Evolutionary conservation across 1,139 yeast species (phyloP).

Genomic region (Yarrowia galli): DNA sequence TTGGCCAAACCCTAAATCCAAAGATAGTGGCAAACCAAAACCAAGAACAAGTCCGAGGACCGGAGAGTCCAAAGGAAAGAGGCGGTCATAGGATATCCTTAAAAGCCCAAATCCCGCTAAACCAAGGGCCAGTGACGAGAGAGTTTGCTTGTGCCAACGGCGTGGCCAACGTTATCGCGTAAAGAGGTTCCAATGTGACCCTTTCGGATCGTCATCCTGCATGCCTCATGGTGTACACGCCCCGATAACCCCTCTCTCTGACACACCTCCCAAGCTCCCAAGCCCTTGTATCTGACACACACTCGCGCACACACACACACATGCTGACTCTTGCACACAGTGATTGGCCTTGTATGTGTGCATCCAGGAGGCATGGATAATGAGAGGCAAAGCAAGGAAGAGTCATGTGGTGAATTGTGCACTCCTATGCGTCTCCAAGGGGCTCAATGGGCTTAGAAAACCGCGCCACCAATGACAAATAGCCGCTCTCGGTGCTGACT

Average conservation of each 20-base stretch:
- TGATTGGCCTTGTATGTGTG: neutral
- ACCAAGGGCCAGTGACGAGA: neutral
- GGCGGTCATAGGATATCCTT: constrained; percentile 12
- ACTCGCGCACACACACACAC: neutral
- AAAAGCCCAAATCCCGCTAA: neutral
- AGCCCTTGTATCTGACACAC: too few relatives aligned
- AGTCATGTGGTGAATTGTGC: neutral
- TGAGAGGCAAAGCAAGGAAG: neutral
- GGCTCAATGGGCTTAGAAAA: constrained; percentile 46
- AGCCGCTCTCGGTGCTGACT: constrained; percentile 62
- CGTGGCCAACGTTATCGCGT: constrained; percentile 5
- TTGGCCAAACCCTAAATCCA: neutral
- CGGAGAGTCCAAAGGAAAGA: neutral
- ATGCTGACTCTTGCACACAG: neutral
- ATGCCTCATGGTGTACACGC: neutral
- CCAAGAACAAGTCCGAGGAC: neutral
- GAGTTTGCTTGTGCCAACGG: constrained; percentile 11
- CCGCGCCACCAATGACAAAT: constrained; percentile 70
- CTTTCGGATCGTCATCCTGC: neutral
- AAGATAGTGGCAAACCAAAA: constrained; percentile 20
- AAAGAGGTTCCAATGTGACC: neutral
- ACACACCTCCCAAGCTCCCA: neutral
- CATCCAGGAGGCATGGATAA: constrained; percentile 5
- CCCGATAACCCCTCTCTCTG: neutral
- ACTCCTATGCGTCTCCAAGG: too few relatives aligned